Conservation (phyloP, 768 basidiomycete genomes). For the Russula abietina region DNA sequence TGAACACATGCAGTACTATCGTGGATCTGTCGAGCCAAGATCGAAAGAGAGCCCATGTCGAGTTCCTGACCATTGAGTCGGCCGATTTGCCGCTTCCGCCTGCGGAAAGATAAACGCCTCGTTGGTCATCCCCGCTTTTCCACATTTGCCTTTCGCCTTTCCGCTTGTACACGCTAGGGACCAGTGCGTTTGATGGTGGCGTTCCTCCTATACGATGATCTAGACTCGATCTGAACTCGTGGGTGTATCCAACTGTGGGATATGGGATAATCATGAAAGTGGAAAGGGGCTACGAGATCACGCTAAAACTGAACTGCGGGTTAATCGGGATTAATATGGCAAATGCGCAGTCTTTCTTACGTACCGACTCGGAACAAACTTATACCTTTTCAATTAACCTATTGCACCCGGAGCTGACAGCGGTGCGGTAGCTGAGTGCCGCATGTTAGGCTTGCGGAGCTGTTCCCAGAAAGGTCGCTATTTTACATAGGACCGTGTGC, state of each 20-base stretch:
- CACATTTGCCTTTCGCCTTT: not conserved
- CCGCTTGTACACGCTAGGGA: not conserved
- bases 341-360: too few relatives aligned
- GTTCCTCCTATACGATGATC: not conserved
- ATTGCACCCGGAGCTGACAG: constrained; percentile 10
- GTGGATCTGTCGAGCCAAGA: not conserved
- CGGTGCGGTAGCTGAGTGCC: too few relatives aligned
- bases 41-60: not conserved
- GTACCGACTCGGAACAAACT: too few relatives aligned
- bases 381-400: too few relatives aligned
- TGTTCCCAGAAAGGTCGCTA: too few relatives aligned
- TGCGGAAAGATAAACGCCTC: too few relatives aligned
- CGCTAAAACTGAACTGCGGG: too few relatives aligned
- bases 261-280: not conserved
- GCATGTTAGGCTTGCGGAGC: not conserved
- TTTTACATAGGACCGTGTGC: too few relatives aligned
- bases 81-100: not conserved
- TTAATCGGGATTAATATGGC: too few relatives aligned
- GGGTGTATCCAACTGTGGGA: not conserved
- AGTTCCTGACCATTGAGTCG: not conserved
- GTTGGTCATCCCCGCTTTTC: not conserved
- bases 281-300: not conserved
- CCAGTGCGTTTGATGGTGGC: not conserved
- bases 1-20: not conserved
- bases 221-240: not conserved